These are phyloP conservation scores for Trametes elegans DNA, from an alignment of 768 basidiomycete species.

Conservation along the genomic window DNA sequence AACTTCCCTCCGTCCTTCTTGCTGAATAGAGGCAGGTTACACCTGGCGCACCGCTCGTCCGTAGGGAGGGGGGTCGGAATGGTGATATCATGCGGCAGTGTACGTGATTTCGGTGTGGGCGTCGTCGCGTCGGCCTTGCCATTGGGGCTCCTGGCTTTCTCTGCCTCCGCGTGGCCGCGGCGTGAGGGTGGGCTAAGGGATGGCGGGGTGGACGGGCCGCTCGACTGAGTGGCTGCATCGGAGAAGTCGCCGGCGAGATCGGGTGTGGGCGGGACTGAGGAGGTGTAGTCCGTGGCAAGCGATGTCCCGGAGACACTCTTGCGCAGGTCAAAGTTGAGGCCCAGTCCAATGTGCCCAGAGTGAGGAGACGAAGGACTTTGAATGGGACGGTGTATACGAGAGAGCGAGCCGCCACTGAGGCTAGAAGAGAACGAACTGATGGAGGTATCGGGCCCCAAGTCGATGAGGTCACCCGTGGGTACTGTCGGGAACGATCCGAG, in stretches of 20 bases:
- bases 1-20: constrained; percentile 59
- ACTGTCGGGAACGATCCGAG: constrained; percentile 15
- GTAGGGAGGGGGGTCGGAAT: constrained; percentile 34
- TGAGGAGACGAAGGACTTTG: constrained; percentile 1
- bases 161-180: constrained; percentile 6
- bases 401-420: constrained; percentile 17
- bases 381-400: constrained; percentile 17
- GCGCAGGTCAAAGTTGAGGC: constrained; percentile 7
- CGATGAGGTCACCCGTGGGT: constrained; percentile 24
- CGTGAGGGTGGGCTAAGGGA: constrained; percentile 33
- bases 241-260: constrained; percentile 61
- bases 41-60: constrained; percentile 57
- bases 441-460: constrained; percentile 17
- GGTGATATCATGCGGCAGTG: constrained; percentile 21
- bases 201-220: constrained; percentile 52
- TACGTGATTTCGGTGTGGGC: constrained; percentile 29
- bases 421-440: constrained; percentile 10
- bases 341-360: constrained; percentile 3
- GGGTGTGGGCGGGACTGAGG: constrained; percentile 48
- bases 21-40: constrained; percentile 56
- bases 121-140: constrained; percentile 19
- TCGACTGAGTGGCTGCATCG: constrained; percentile 54
- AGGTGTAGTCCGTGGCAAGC: constrained; percentile 22
- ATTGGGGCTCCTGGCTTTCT: constrained; percentile 4
- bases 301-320: constrained; percentile 13